Conservation (phyloP, 805 yeast species). For the Kodamaea nitidulidarum region DNA sequence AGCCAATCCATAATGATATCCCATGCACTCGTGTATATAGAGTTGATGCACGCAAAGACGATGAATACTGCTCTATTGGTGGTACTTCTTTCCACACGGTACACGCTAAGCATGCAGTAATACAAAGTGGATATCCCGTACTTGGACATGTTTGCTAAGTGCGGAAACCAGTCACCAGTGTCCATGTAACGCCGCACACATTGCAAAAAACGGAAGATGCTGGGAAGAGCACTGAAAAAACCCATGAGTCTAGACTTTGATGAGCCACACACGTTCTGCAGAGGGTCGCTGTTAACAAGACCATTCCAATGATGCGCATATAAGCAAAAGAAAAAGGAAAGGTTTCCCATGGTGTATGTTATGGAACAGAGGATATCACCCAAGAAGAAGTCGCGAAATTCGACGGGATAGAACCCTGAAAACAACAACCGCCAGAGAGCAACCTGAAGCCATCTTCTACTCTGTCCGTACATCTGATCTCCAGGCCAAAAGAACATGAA, state of each 20-base stretch:
- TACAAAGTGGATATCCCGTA: slow-evolving; percentile 65
- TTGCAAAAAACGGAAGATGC: slow-evolving; percentile 86
- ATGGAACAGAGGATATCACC: slow-evolving; percentile 90
- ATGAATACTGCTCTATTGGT: slow-evolving; percentile 58
- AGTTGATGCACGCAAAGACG: slow-evolving; percentile 67
- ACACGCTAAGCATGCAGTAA: slow-evolving; percentile 69
- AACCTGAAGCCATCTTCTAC: slow-evolving; percentile 74
- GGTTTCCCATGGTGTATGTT: slow-evolving; percentile 81
- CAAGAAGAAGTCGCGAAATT: slow-evolving; percentile 86
- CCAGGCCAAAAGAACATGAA: slow-evolving; percentile 58
- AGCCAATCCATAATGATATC: slow-evolving; percentile 97
- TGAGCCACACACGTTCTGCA: slow-evolving; percentile 61
- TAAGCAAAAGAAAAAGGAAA: slow-evolving; percentile 81
- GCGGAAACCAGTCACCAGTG: slow-evolving; percentile 95
- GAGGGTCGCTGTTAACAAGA: slow-evolving; percentile 34
- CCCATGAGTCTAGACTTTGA: slow-evolving; percentile 74
- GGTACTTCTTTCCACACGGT: slow-evolving; percentile 54
- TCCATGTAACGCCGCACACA: slow-evolving; percentile 89
- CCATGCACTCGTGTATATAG: slow-evolving; percentile 72
- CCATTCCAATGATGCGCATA: slow-evolving; percentile 71
- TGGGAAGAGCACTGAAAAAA: slow-evolving; percentile 77
- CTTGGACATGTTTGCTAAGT: slow-evolving; percentile 81
- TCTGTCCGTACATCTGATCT: slow-evolving; percentile 48
- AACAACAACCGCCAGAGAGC: slow-evolving; percentile 68
- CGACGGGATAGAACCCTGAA: slow-evolving; percentile 91